Conservation (phyloP, 371 early-diverging fungal genomes). For the Polyrhizophydium stewartii region DNA sequence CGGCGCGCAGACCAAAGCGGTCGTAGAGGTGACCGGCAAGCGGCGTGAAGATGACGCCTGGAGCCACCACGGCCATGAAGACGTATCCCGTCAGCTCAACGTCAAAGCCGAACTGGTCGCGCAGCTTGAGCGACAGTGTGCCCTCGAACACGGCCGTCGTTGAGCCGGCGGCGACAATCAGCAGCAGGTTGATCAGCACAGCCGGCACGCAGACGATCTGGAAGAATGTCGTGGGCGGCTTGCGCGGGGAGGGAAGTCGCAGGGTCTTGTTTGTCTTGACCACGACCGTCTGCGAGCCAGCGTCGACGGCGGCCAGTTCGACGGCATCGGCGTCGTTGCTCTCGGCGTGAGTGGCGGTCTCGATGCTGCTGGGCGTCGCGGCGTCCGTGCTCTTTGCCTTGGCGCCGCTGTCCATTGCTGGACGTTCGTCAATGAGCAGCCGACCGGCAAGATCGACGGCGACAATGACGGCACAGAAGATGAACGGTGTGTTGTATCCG, state of each 20-base stretch:
- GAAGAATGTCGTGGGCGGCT: not conserved
- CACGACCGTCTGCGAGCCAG: not conserved
- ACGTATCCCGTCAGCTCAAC: conserved; percentile 44
- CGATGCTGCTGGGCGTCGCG: not conserved
- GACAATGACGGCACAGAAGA: conserved; percentile 66
- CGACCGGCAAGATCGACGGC: conserved; percentile 64
- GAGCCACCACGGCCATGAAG: conserved; percentile 61
- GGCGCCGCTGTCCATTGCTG: conserved; percentile 8
- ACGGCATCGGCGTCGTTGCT: not conserved
- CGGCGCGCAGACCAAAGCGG: conserved; percentile 46
- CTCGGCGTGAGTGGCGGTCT: not conserved
- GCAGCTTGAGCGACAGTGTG: conserved; percentile 18
- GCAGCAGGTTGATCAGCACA: not conserved
- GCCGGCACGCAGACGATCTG: not conserved
- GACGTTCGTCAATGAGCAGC: conserved; percentile 57
- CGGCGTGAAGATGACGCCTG: conserved; percentile 53
- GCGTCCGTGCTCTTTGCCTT: not conserved
- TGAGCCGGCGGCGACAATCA: not conserved
- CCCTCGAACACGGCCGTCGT: conserved; percentile 10
- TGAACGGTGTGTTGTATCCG: conserved; percentile 67
- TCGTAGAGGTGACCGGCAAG: conserved; percentile 58
- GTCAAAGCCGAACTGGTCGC: conserved; percentile 8
- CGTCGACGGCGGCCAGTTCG: not conserved
- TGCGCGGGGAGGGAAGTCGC: not conserved
- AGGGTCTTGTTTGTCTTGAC: no score